These are phyloP conservation scores for Croton laevigatus DNA, from an alignment of 441 rosid genomes.

Conservation along the genomic window DNA sequence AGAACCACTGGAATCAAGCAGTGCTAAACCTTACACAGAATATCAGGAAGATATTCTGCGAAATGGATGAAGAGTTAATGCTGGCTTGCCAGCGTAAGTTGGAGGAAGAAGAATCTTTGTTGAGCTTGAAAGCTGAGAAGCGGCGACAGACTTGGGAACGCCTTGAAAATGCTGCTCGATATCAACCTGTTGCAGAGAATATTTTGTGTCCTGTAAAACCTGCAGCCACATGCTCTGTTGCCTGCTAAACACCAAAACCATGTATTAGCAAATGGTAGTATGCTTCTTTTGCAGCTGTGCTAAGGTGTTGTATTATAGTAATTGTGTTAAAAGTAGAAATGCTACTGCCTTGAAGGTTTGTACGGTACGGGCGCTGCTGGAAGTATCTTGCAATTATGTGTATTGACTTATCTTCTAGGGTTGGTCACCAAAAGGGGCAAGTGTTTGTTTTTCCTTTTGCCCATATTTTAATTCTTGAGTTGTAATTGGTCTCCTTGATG, in stretches of 20 bases:
- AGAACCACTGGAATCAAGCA: slow-evolving; percentile 71
- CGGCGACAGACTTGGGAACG: slow-evolving; percentile 60
- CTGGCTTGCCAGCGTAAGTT: slow-evolving; percentile 47
- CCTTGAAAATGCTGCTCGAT: slow-evolving; percentile 50
- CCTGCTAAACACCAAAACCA: slow-evolving; percentile 36
- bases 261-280: slow-evolving; percentile 22
- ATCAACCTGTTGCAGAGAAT: slow-evolving; percentile 33
- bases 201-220: slow-evolving; percentile 34
- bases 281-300: slow-evolving; percentile 27
- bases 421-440: slow-evolving; percentile 20
- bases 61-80: slow-evolving; percentile 68
- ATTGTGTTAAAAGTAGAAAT: slow-evolving; percentile 20
- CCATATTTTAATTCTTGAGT: slow-evolving; percentile 25
- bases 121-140: slow-evolving; percentile 44
- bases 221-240: slow-evolving; percentile 34
- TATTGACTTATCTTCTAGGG: slow-evolving; percentile 19
- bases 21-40: slow-evolving; percentile 66
- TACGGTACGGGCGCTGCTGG: slow-evolving; percentile 20
- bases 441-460: slow-evolving; percentile 24
- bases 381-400: slow-evolving; percentile 31
- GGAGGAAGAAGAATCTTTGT: slow-evolving; percentile 50
- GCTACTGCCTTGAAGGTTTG: slow-evolving; percentile 28
- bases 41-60: slow-evolving; percentile 46
- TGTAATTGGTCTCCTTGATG: slow-evolving; percentile 20
- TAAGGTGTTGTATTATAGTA: slow-evolving; percentile 31